Evolutionary conservation across 345 rosid species (phyloP).

Genomic region (Citrus reticulata): DNA sequence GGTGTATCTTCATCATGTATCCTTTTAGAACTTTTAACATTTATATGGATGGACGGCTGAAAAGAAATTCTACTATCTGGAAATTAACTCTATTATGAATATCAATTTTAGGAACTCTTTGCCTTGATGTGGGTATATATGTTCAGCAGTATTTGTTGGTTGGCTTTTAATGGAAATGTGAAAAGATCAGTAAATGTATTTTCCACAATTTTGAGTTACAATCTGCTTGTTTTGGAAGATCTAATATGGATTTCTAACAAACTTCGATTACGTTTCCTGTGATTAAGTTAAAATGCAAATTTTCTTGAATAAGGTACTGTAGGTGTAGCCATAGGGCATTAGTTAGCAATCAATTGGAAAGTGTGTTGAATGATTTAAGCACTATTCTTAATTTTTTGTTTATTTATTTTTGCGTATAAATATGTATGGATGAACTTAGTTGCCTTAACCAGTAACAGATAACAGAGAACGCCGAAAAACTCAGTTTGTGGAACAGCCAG

Average conservation of each 20-base stretch:
- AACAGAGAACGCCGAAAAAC: slow-evolving; percentile 85
- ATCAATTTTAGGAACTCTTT: background rate
- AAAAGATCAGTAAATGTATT: background rate
- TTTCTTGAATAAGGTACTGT: background rate
- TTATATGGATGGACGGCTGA: background rate
- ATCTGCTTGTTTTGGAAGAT: background rate
- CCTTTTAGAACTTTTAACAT: slow-evolving; percentile 30
- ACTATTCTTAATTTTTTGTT: background rate
- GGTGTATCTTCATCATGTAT: slow-evolving; percentile 75
- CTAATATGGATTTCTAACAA: background rate
- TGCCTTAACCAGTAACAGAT: slow-evolving; percentile 77
- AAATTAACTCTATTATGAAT: background rate
- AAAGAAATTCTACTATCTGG: background rate
- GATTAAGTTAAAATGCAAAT: background rate
- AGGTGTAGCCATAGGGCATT: background rate
- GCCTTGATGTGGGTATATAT: background rate
- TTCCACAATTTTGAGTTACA: background rate
- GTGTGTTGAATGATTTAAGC: background rate
- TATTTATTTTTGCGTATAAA: background rate
- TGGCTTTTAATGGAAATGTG: background rate
- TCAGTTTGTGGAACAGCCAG: slow-evolving; percentile 97
- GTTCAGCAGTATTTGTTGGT: background rate
- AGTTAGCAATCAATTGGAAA: background rate
- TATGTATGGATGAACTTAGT: background rate
- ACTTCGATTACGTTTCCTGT: background rate